These are phyloP conservation scores for Sporisorium exsertum DNA, from an alignment of 1,284 basidiomycete species.

Conservation along the genomic window DNA sequence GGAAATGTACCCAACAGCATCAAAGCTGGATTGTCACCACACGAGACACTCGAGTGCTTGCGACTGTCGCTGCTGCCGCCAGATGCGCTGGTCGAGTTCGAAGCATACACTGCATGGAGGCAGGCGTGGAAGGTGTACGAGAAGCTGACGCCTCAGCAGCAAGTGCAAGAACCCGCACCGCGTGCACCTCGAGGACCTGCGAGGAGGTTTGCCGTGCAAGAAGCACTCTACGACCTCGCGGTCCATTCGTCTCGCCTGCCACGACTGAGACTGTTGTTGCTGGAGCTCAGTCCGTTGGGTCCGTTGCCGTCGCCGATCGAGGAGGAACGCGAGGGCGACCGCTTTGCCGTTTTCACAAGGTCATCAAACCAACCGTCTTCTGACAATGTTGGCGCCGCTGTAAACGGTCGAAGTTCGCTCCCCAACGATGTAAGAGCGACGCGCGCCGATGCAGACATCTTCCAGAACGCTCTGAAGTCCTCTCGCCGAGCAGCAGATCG, in stretches of 20 bases:
- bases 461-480: not conserved
- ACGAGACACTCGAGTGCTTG: constrained; percentile 25
- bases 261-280: constrained; percentile 23
- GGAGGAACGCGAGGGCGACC: constrained; percentile 14
- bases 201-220: constrained; percentile 40
- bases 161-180: constrained; percentile 28
- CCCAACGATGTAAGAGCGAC: constrained; percentile 16
- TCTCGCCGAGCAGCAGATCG: constrained; percentile 10
- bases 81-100: constrained; percentile 37
- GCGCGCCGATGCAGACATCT: constrained; percentile 9
- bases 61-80: constrained; percentile 41
- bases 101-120: constrained; percentile 37
- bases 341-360: not conserved
- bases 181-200: constrained; percentile 37
- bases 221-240: constrained; percentile 38
- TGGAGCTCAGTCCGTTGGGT: constrained; percentile 35
- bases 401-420: not conserved
- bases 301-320: constrained; percentile 21
- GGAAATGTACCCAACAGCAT: constrained; percentile 30
- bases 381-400: not conserved
- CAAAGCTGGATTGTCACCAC: constrained; percentile 22
- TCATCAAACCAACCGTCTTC: not conserved
- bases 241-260: constrained; percentile 26
- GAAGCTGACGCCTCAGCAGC: constrained; percentile 21
- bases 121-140: constrained; percentile 38